Conservation (phyloP, 176 grass and related monocot species). For the Microstegium vimineum region DNA sequence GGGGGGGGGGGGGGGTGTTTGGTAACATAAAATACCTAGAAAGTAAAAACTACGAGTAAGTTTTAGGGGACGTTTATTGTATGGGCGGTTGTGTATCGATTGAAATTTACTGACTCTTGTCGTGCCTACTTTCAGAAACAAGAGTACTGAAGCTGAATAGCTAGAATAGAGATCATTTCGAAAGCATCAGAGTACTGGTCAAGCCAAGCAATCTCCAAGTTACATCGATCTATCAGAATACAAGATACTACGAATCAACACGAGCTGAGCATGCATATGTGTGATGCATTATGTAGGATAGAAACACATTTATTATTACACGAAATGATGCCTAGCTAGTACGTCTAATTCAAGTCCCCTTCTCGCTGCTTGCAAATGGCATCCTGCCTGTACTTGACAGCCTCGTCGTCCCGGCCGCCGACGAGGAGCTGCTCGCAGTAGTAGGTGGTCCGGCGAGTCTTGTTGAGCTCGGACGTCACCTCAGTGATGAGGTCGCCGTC, state of each 20-base stretch:
- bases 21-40: too few species aligned
- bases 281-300: neutral
- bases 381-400: neutral
- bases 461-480: neutral
- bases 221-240: neutral
- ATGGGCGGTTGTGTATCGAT: too few species aligned
- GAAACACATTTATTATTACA: neutral
- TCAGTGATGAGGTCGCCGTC: neutral
- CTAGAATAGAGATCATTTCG: too few species aligned
- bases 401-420: neutral
- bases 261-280: neutral
- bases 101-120: too few species aligned
- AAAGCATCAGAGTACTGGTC: too few species aligned
- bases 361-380: neutral
- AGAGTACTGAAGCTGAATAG: neutral
- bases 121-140: neutral
- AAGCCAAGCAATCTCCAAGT: too few species aligned
- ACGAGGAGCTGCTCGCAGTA: neutral
- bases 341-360: neutral
- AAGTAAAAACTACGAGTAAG: too few species aligned
- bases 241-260: neutral
- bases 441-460: neutral
- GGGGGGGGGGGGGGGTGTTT: too few species aligned
- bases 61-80: too few species aligned
- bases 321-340: neutral